These are phyloP conservation scores for Spathaspora hagerdaliae DNA, from an alignment of 805 yeast species.

Conservation along the genomic window DNA sequence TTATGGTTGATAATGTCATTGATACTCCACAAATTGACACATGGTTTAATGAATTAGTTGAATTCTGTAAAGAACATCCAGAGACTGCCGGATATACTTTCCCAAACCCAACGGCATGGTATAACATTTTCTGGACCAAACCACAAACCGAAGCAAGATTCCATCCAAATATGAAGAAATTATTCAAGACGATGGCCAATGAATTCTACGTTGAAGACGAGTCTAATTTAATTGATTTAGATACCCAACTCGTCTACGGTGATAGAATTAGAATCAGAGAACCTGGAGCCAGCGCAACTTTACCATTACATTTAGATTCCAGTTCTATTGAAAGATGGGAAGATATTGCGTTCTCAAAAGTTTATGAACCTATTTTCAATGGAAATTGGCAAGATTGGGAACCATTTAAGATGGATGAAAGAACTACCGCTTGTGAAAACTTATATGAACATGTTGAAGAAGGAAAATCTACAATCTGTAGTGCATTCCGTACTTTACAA, in stretches of 20 bases:
- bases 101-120: conserved; percentile 29
- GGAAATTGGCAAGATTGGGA: conserved; percentile 43
- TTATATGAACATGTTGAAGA: conserved; percentile 19
- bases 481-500: conserved; percentile 39
- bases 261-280: conserved; percentile 38
- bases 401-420: conserved; percentile 30
- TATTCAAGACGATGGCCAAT: conserved; percentile 20
- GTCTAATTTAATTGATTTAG: conserved; percentile 21
- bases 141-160: conserved; percentile 36
- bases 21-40: conserved; percentile 11
- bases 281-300: conserved; percentile 30
- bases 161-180: conserved; percentile 27
- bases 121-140: conserved; percentile 37
- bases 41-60: conserved; percentile 13
- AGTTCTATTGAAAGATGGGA: conserved; percentile 45
- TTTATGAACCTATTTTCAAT: conserved; percentile 32
- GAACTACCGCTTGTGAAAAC: conserved; percentile 30
- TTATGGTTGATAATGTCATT: conserved; percentile 15
- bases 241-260: conserved; percentile 34
- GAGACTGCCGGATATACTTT: conserved; percentile 21
- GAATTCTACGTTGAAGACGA: conserved; percentile 13
- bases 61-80: conserved; percentile 19
- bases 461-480: conserved; percentile 18
- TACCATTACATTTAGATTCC: conserved; percentile 39
- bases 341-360: conserved; percentile 32